phyloP scores from a whole-genome alignment of 179 eudicot species.

The Spergularia azorica region DNA sequence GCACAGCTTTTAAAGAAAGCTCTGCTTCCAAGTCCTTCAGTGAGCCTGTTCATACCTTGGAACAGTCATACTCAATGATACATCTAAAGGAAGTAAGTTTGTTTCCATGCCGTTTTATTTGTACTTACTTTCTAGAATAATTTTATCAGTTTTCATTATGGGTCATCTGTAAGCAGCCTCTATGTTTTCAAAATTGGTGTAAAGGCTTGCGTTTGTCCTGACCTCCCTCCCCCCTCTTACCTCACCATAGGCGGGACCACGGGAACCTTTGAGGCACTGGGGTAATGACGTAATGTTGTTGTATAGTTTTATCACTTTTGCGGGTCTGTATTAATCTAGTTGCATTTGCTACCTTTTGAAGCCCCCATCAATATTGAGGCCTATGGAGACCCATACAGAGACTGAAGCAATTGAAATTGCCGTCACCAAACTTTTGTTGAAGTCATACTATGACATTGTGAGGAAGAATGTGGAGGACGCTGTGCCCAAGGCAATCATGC shows the following conservation, averaged over 20 bases:
- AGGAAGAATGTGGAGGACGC: conserved; percentile 86
- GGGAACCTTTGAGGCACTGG: too few relatives aligned
- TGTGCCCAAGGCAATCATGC: conserved; percentile 97
- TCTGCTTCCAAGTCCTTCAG: conserved; percentile 41
- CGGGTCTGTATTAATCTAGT: neutral
- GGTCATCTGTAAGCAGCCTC: too few relatives aligned
- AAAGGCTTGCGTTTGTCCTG: too few relatives aligned
- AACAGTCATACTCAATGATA: conserved; percentile 55
- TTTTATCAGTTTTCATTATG: too few relatives aligned
- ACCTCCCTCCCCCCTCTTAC: too few relatives aligned
- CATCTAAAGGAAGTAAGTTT: conserved; percentile 77
- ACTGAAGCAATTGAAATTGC: conserved; percentile 72
- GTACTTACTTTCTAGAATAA: too few relatives aligned
- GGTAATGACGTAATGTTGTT: too few relatives aligned
- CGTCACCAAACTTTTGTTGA: conserved; percentile 73
- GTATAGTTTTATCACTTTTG: neutral
- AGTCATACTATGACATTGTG: conserved; percentile 92
- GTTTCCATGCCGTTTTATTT: neutral
- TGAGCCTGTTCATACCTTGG: conserved; percentile 66
- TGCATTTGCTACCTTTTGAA: conserved; percentile 39
- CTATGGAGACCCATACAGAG: conserved; percentile 74
- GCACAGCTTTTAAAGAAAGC: conserved; percentile 54
- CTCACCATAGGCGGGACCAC: too few relatives aligned
- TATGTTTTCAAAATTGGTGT: too few relatives aligned
- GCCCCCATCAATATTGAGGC: conserved; percentile 91